Evolutionary conservation across 2,329 filamentous ascomycete species (phyloP).

Genomic region (Alternaria gansuensis): DNA sequence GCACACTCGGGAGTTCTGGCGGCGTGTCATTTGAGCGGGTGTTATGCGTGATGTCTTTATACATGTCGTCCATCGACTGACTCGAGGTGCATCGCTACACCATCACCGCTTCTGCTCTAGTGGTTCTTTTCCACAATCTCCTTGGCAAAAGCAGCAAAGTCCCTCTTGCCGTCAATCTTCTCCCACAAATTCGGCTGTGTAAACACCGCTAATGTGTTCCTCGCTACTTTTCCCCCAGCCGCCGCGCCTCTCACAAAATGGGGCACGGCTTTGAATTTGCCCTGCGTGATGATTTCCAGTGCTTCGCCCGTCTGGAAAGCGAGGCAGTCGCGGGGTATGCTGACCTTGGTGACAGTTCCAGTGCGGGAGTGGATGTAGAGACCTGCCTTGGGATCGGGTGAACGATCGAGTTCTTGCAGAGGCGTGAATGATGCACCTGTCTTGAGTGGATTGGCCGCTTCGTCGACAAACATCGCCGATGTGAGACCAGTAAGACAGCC

Average conservation of each 20-base stretch:
- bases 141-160: conserved; percentile 78
- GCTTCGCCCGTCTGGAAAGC: conserved; percentile 97
- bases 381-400: conserved; percentile 84
- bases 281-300: conserved; percentile 87
- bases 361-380: conserved; percentile 92
- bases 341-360: conserved; percentile 85
- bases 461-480: conserved; percentile 95
- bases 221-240: conserved; percentile 55
- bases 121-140: conserved; percentile 60
- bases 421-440: conserved; percentile 53
- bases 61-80: conserved; percentile 8
- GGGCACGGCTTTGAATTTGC: conserved; percentile 90
- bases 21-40: neutral
- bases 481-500: conserved; percentile 94
- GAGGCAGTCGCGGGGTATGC: conserved; percentile 88
- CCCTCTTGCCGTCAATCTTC: conserved; percentile 74
- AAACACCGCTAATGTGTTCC: conserved; percentile 93
- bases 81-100: neutral
- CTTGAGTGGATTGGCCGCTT: conserved; percentile 59
- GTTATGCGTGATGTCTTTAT: conserved; percentile 22
- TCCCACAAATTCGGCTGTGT: conserved; percentile 94
- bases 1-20: conserved; percentile 1
- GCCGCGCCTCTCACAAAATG: conserved; percentile 87
- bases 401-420: conserved; percentile 74
- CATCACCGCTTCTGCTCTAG: conserved; percentile 29